Conservation (phyloP, 192 early-diverging fungal genomes). For the Podila horticola region DNA sequence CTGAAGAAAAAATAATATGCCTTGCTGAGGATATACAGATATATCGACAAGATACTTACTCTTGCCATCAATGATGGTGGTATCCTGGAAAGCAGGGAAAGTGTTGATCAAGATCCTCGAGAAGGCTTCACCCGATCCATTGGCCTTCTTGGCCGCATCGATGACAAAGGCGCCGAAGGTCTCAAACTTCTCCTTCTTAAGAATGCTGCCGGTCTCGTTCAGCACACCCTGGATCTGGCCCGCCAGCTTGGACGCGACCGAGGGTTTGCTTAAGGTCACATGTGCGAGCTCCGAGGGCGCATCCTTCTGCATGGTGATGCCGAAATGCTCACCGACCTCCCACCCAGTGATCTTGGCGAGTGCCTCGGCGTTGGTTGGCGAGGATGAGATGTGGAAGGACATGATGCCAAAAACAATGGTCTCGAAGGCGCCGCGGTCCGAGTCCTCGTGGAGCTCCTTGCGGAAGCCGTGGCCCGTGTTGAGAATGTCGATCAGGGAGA, state of each 20-base stretch:
- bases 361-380: slow-evolving; percentile 62
- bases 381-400: slow-evolving; percentile 82
- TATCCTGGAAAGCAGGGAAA: slow-evolving; percentile 79
- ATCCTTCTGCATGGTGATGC: slow-evolving; percentile 78
- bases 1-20: not conserved
- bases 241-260: slow-evolving; percentile 68
- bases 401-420: slow-evolving; percentile 86
- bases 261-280: slow-evolving; percentile 76
- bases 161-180: slow-evolving; percentile 79
- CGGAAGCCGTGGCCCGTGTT: slow-evolving; percentile 84
- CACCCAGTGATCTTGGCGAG: slow-evolving; percentile 68
- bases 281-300: slow-evolving; percentile 61
- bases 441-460: slow-evolving; percentile 67
- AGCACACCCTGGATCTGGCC: slow-evolving; percentile 70
- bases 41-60: slow-evolving; percentile 10
- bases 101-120: slow-evolving; percentile 62
- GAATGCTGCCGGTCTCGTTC: slow-evolving; percentile 74
- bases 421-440: slow-evolving; percentile 77
- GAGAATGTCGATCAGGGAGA: slow-evolving; percentile 78
- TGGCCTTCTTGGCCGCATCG: slow-evolving; percentile 60
- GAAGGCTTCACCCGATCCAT: slow-evolving; percentile 44
- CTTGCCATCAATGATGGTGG: slow-evolving; percentile 56
- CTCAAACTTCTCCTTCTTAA: slow-evolving; percentile 69
- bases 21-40: not conserved
- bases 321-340: slow-evolving; percentile 75